Base-by-base conservation (phyloP, 495 filamentous ascomycete genomes). In the Xylaria acuta region DNA sequence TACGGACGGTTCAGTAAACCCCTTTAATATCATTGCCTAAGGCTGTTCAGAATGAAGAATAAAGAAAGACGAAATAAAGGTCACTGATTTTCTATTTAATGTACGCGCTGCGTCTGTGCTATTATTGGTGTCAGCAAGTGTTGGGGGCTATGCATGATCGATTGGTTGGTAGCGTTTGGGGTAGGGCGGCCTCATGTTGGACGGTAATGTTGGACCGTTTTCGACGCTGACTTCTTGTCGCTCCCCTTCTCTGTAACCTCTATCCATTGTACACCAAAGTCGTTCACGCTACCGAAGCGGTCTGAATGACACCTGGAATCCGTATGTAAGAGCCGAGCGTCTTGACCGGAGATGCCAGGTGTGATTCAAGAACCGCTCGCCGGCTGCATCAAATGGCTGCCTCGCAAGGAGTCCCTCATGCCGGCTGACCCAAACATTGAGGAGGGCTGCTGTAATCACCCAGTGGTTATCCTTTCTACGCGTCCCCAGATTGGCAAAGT, bases 311-410 rank as follows among this genome's bases (percentile, higher is more conserved):
- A 47, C 45, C 7, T 43, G 14, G 30, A 25, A 9, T 34, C 22
- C 27, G 20, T 34, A 45, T 32, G 22, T 8, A 47, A 14, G 30
- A 59, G 5, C 11, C 47, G 22, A 45, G 38, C n/a, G 22, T 14
- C 11, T 62, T 36, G 56, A 63, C n/a, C 56, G 45, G 45, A 70
- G 27, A 71, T 71, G 62, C 60, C 69, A 9, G 69, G 69, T 1
- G 9, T 65, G 38, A 47, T 65, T 18, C 14, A 41, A 36, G 69
- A 65, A n/a, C 72, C 41, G 59, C 27, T 76, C 20, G 72, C 78
- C 0, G 78, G 78, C 22, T 74, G 73, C 58, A 78, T 79, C 56
- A 60, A 75, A 67, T 79, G 78, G 78, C 67, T 79, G 34, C 76
- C 76, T 36, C 47, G 6, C 18, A 75, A 74, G 34, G 34, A 64